phyloP scores from a whole-genome alignment of 371 early-diverging fungal species.

The Syncephalastrum contaminatum region DNA sequence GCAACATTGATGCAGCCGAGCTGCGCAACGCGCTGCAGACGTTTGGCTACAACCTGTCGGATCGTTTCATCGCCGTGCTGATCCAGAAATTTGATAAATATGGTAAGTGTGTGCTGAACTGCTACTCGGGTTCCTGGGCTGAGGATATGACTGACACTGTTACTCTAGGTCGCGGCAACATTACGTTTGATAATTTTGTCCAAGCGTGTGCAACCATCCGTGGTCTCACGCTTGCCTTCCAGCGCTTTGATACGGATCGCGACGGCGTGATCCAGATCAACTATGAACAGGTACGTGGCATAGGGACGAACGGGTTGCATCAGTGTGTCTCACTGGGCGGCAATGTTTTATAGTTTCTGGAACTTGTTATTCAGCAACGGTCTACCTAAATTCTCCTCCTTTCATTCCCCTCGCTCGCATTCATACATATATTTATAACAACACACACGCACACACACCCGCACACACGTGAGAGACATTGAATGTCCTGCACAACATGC shows the following conservation, averaged over 20 bases:
- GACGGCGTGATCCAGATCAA: conserved; percentile 79
- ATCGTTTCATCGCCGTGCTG: conserved; percentile 52
- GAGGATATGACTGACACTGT: neutral
- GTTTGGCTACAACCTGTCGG: conserved; percentile 72
- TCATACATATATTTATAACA: no score
- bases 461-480: no score
- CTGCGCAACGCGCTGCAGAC: conserved; percentile 74
- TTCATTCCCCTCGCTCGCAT: no score
- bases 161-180: conserved; percentile 42
- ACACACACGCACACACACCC: no score
- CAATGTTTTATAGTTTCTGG: neutral
- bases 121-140: neutral
- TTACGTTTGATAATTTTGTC: conserved; percentile 83
- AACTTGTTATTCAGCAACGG: no score
- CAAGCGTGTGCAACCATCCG: conserved; percentile 80
- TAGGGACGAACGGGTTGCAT: no score
- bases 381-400: no score
- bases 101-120: conserved; percentile 39
- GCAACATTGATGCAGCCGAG: conserved; percentile 74
- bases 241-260: conserved; percentile 66
- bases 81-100: conserved; percentile 76
- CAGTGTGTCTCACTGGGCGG: no score
- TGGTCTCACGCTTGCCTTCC: conserved; percentile 75
- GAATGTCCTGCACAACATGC: no score
- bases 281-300: conserved; percentile 62